phyloP scores from a whole-genome alignment of 768 basidiomycete genomes.

The Pleurotus giganteus region DNA sequence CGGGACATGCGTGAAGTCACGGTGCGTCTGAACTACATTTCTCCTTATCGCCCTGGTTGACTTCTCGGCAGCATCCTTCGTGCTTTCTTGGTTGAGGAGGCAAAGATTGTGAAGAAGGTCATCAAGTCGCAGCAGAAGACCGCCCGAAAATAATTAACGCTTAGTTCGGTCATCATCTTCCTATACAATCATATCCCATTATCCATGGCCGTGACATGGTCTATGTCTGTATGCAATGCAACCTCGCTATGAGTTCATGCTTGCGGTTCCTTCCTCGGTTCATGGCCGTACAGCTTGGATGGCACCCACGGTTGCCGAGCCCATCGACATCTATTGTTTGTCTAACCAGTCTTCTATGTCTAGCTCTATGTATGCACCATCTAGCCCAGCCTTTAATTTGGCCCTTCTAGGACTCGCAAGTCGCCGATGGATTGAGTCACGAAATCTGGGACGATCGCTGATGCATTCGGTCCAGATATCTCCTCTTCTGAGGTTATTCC shows the following conservation, averaged over 20 bases:
- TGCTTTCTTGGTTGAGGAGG: constrained; percentile 98
- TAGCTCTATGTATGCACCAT: not conserved
- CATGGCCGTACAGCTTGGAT: not conserved
- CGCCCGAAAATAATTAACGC: constrained; percentile 37
- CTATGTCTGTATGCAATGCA: constrained; percentile 8
- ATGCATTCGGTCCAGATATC: constrained; percentile 68
- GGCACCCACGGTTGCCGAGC: not conserved
- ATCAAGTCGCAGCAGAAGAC: constrained; percentile 85
- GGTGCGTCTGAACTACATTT: constrained; percentile 48
- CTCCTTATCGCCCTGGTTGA: constrained; percentile 11
- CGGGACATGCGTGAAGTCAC: constrained; percentile 91
- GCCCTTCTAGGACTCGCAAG: constrained; percentile 37
- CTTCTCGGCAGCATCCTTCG: constrained; percentile 77
- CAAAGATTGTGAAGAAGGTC: constrained; percentile 99
- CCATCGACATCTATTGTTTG: not conserved
- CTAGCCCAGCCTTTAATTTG: not conserved
- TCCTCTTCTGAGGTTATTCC: constrained; percentile 78
- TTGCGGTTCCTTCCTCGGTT: not conserved
- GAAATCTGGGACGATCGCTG: constrained; percentile 75
- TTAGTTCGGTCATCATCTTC: constrained; percentile 9
- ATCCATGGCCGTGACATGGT: constrained; percentile 1
- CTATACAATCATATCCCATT: not conserved
- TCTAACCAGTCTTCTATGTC: not conserved
- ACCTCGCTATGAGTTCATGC: not conserved
- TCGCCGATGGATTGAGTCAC: constrained; percentile 83